Evolutionary conservation across 1,139 yeast species (phyloP).

Genomic region (Lodderomyces metapsilosis): DNA sequence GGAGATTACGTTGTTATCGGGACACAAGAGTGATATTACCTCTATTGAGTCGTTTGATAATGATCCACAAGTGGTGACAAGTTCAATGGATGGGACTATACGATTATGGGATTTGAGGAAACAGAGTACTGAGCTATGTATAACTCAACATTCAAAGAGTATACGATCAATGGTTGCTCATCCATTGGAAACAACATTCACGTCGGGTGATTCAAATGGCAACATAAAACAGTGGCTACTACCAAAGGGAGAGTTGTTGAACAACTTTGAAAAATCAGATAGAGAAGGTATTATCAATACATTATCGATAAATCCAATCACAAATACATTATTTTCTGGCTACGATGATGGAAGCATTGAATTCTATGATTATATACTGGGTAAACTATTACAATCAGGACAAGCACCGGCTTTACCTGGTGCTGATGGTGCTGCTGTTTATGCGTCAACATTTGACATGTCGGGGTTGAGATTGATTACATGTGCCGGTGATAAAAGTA

Average conservation of each 20-base stretch:
- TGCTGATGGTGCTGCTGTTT: constrained; percentile 57
- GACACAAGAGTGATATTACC: constrained; percentile 77
- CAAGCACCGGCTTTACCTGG: constrained; percentile 65
- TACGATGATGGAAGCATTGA: constrained; percentile 79
- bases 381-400: constrained; percentile 58
- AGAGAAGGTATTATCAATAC: constrained; percentile 58
- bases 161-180: constrained; percentile 73
- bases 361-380: constrained; percentile 76
- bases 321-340: constrained; percentile 75
- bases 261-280: constrained; percentile 32
- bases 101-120: constrained; percentile 75
- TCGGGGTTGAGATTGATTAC: constrained; percentile 81
- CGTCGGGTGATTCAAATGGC: constrained; percentile 76
- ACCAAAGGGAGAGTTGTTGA: constrained; percentile 69
- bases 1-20: constrained; percentile 74
- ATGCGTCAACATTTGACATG: constrained; percentile 72
- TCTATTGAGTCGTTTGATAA: constrained; percentile 66
- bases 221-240: constrained; percentile 79
- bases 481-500: constrained; percentile 87
- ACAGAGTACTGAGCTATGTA: constrained; percentile 43
- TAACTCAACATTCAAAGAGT: constrained; percentile 84
- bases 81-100: constrained; percentile 83
- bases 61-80: constrained; percentile 84
- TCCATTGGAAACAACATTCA: constrained; percentile 70
- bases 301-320: constrained; percentile 57